These are phyloP conservation scores for Coemansia sp. DNA, from an alignment of 192 early-diverging fungal species.

Conservation along the genomic window DNA sequence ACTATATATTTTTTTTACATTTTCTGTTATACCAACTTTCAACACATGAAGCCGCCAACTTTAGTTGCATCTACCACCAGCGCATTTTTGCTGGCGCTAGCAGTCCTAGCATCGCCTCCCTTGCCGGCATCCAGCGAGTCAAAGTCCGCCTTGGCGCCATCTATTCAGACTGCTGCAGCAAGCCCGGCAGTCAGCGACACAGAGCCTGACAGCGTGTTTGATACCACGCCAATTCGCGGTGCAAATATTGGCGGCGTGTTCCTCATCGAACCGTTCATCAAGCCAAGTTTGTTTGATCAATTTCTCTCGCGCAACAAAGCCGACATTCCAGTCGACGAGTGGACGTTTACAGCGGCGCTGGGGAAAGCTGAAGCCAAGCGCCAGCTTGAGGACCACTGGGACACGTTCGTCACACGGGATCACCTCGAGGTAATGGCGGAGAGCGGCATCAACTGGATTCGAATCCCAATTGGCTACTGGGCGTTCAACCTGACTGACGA, in stretches of 20 bases:
- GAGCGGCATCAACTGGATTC: constrained; percentile 59
- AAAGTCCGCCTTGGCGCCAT: background rate
- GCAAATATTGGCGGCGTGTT: constrained; percentile 63
- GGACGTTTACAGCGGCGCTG: constrained; percentile 53
- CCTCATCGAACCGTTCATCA: constrained; percentile 63
- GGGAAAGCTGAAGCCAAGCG: constrained; percentile 46
- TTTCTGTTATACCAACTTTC: background rate
- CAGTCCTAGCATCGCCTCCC: constrained; percentile 1
- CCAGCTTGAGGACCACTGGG: constrained; percentile 58
- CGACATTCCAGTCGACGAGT: constrained; percentile 58
- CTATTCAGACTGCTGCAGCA: background rate
- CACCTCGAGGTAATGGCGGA: constrained; percentile 53
- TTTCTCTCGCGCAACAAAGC: constrained; percentile 35
- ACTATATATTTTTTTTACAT: background rate
- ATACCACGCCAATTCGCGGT: constrained; percentile 52
- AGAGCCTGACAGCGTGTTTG: background rate
- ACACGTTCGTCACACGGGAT: constrained; percentile 58
- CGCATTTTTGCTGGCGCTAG: background rate
- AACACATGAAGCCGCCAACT: constrained; percentile 8
- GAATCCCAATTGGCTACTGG: constrained; percentile 66
- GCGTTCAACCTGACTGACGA: constrained; percentile 57
- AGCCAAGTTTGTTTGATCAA: constrained; percentile 52
- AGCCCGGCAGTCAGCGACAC: background rate
- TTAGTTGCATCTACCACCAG: background rate
- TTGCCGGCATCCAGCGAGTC: background rate